These are phyloP conservation scores for Serendipita sp. DNA, from an alignment of 768 basidiomycete species.

Conservation along the genomic window DNA sequence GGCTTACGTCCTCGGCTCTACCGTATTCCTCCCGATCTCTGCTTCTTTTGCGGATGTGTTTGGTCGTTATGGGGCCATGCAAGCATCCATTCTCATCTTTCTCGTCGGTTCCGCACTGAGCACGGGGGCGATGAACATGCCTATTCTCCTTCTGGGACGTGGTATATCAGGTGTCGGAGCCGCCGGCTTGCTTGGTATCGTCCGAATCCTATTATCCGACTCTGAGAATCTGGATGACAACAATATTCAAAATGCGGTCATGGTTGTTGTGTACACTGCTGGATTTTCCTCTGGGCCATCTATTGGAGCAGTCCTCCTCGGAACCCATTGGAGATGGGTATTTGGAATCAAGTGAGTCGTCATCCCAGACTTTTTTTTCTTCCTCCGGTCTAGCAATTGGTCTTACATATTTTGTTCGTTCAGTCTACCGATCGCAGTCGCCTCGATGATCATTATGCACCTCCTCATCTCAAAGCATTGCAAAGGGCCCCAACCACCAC, in stretches of 20 bases:
- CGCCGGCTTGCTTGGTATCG: constrained; percentile 16
- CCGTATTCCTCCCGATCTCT: constrained; percentile 38
- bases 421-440: constrained; percentile 27
- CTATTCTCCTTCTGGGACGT: constrained; percentile 30
- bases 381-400: background rate
- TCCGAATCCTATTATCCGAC: constrained; percentile 32
- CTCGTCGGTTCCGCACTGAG: constrained; percentile 31
- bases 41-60: constrained; percentile 35
- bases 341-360: constrained; percentile 37
- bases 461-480: constrained; percentile 26
- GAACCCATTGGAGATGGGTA: constrained; percentile 34
- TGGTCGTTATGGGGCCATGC: constrained; percentile 34
- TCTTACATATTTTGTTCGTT: too few relatives aligned
- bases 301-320: constrained; percentile 28
- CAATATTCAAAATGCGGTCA: constrained; percentile 26
- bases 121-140: constrained; percentile 32
- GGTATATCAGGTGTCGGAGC: constrained; percentile 20
- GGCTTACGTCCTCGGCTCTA: constrained; percentile 33
- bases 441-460: constrained; percentile 26
- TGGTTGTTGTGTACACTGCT: constrained; percentile 30
- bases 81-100: constrained; percentile 30
- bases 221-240: constrained; percentile 28
- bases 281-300: constrained; percentile 31
- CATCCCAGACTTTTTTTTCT: background rate
- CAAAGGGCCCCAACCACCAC: constrained; percentile 15